These are phyloP conservation scores for Yarrowia alimentaria DNA, from an alignment of 805 yeast species.

Conservation along the genomic window DNA sequence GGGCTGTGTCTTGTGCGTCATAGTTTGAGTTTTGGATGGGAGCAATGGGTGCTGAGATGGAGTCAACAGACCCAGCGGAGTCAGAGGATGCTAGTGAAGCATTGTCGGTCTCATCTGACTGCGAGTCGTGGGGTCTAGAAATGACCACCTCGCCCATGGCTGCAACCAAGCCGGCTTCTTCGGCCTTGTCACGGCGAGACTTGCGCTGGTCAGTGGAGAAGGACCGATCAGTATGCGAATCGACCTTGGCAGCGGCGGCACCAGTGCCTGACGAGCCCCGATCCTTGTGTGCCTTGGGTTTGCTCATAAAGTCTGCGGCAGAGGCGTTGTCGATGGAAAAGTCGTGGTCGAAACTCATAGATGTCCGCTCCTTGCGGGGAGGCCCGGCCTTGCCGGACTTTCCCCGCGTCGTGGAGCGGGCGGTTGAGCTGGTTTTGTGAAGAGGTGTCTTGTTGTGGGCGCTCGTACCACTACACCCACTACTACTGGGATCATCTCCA, in stretches of 20 bases:
- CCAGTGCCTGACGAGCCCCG: no score
- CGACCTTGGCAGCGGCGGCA: conserved; percentile 19
- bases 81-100: conserved; percentile 1
- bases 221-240: neutral
- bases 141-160: conserved; percentile 24
- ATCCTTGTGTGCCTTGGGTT: no score
- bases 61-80: neutral
- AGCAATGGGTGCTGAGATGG: conserved; percentile 4
- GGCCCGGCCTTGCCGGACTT: conserved; percentile 4
- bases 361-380: conserved; percentile 16
- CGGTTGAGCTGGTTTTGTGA: conserved; percentile 4
- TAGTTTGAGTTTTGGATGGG: conserved; percentile 26
- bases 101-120: conserved; percentile 1
- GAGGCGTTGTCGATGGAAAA: conserved; percentile 25
- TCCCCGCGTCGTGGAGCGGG: conserved; percentile 4
- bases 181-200: conserved; percentile 18
- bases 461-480: conserved; percentile 33
- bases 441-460: conserved; percentile 26
- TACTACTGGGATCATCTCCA: conserved; percentile 31
- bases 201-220: conserved; percentile 9
- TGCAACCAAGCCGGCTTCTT: conserved; percentile 3
- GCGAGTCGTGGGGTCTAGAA: conserved; percentile 15
- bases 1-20: conserved; percentile 17
- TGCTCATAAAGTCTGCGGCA: conserved; percentile 25
- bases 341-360: conserved; percentile 23